These are phyloP conservation scores for Ceratocystis alfenasii DNA, from an alignment of 2,329 filamentous ascomycete genomes.

Conservation along the genomic window DNA sequence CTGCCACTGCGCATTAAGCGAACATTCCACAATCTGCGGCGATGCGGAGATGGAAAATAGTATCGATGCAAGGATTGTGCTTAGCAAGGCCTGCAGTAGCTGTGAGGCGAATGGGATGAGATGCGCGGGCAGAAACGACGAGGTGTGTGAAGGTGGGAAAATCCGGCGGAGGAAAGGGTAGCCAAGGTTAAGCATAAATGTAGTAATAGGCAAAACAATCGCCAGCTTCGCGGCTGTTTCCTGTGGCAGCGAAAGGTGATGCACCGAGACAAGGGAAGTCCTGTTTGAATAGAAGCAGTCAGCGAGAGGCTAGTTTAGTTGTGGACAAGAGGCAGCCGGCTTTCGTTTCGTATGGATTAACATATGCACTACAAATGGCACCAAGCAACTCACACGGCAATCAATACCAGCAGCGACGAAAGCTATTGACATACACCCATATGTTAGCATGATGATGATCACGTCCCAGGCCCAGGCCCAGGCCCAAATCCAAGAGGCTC, in stretches of 20 bases:
- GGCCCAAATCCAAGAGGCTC: too few relatives aligned
- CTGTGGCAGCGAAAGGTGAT: slow-evolving; percentile 17
- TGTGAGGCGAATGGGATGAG: not conserved
- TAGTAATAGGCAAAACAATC: slow-evolving; percentile 10
- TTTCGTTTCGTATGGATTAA: too few relatives aligned
- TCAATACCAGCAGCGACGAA: slow-evolving; percentile 5
- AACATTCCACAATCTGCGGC: slow-evolving; percentile 19
- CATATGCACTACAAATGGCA: not conserved
- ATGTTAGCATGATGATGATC: not conserved
- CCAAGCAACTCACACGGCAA: slow-evolving; percentile 3
- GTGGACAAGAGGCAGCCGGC: not conserved
- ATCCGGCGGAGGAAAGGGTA: not conserved
- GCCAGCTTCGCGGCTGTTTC: slow-evolving; percentile 14
- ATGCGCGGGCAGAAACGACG: not conserved
- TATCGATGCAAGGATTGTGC: slow-evolving; percentile 34
- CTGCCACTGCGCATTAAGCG: slow-evolving; percentile 25
- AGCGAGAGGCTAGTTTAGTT: not conserved
- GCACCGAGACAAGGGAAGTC: slow-evolving; percentile 6
- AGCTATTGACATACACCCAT: not conserved
- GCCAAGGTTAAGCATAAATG: slow-evolving; percentile 12
- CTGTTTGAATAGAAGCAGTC: not conserved
- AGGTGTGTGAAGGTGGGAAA: not conserved
- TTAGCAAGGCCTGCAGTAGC: slow-evolving; percentile 9
- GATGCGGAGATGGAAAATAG: slow-evolving; percentile 26
- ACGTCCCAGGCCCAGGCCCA: too few relatives aligned